phyloP scores from a whole-genome alignment of 2,329 filamentous ascomycete genomes.

The Cladosporium sp. region DNA sequence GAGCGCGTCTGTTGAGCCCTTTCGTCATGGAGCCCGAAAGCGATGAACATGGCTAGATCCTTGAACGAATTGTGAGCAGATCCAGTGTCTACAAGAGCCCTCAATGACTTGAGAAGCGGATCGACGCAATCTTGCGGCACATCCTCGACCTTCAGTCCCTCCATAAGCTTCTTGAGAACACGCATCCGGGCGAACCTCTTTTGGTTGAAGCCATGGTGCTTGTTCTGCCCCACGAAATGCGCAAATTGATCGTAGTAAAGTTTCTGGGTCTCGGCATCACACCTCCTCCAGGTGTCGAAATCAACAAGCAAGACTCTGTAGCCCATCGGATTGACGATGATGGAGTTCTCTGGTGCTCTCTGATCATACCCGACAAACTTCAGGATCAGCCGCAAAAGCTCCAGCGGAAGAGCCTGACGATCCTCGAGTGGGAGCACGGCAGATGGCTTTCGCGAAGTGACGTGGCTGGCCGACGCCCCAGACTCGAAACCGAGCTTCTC shows the following conservation, averaged over 20 bases:
- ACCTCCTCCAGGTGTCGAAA: constrained; percentile 84
- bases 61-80: constrained; percentile 79
- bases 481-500: constrained; percentile 64
- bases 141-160: constrained; percentile 80
- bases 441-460: constrained; percentile 17
- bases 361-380: constrained; percentile 85
- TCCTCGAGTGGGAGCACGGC: constrained; percentile 33
- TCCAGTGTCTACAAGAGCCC: constrained; percentile 70
- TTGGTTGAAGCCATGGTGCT: constrained; percentile 86
- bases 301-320: constrained; percentile 90
- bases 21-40: constrained; percentile 74
- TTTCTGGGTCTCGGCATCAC: constrained; percentile 68
- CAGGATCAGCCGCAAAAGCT: constrained; percentile 70
- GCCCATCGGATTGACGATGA: constrained; percentile 91
- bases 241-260: constrained; percentile 91
- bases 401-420: constrained; percentile 46
- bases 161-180: constrained; percentile 81
- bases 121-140: constrained; percentile 66
- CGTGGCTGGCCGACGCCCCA: constrained; percentile 18
- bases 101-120: constrained; percentile 72
- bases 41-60: constrained; percentile 84
- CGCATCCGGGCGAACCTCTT: constrained; percentile 83
- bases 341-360: constrained; percentile 71
- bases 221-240: constrained; percentile 82
- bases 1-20: constrained; percentile 29